Conservation (phyloP, 495 filamentous ascomycete genomes). For the Aspergillus cavernicola region DNA sequence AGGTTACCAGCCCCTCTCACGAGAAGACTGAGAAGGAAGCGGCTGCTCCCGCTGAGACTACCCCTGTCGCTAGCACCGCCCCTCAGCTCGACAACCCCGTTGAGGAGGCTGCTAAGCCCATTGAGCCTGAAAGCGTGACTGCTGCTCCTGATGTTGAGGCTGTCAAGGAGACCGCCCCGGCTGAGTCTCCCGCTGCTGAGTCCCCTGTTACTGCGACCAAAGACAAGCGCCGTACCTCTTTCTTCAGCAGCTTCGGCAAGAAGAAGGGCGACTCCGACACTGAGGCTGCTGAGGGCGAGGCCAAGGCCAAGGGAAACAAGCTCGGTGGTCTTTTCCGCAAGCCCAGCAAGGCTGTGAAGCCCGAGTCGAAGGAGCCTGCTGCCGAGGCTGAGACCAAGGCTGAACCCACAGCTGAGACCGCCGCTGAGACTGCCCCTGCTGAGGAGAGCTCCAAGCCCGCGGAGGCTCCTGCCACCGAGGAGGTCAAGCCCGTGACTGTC, state of each 20-base stretch:
- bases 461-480: slow-evolving; percentile 28
- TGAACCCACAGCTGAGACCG: slow-evolving; percentile 27
- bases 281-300: slow-evolving; percentile 46
- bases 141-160: slow-evolving; percentile 40
- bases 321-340: slow-evolving; percentile 55
- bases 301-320: slow-evolving; percentile 49
- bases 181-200: slow-evolving; percentile 31
- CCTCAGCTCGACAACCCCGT: slow-evolving; percentile 51
- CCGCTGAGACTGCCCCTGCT: slow-evolving; percentile 28
- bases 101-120: slow-evolving; percentile 41
- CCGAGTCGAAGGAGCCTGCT: slow-evolving; percentile 30
- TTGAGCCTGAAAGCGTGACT: slow-evolving; percentile 43
- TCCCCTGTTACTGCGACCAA: slow-evolving; percentile 35
- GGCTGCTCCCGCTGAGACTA: slow-evolving; percentile 40
- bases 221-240: slow-evolving; percentile 53
- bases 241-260: slow-evolving; percentile 52
- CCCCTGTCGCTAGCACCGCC: slow-evolving; percentile 44
- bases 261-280: slow-evolving; percentile 51
- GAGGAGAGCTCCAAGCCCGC: slow-evolving; percentile 31
- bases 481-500: slow-evolving; percentile 35
- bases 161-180: slow-evolving; percentile 34
- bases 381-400: slow-evolving; percentile 28
- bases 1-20: slow-evolving; percentile 48
- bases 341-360: slow-evolving; percentile 53
- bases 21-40: slow-evolving; percentile 54